A percentile compares a stretch with the other conserved stretches of the same genome.
phyloP scores from a whole-genome alignment of 345 rosid genomes.

The Syzygium oleosum region DNA sequence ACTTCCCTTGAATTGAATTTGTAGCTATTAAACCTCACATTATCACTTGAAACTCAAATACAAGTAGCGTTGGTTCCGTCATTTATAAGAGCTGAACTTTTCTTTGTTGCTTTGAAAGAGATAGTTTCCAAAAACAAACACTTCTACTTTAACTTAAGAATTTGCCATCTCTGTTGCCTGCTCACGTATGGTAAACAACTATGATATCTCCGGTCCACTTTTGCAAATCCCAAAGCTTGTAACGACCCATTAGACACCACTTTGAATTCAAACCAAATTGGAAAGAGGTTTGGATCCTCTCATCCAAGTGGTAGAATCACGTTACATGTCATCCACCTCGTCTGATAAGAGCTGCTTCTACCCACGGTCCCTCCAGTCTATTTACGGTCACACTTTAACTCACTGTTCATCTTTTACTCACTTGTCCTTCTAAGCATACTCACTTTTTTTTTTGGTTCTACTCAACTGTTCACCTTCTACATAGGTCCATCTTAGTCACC shows the following conservation, averaged over 20 bases:
- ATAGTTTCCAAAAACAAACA: not conserved
- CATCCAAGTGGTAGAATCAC: not conserved
- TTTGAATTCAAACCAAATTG: no score
- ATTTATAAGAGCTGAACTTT: not conserved
- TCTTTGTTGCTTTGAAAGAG: not conserved
- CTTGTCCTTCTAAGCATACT: not conserved
- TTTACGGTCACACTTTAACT: not conserved
- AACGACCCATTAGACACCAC: not conserved
- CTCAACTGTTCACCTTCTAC: no score
- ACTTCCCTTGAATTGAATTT: not conserved
- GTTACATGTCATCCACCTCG: not conserved
- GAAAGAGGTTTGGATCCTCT: no score
- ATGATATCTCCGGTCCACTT: not conserved
- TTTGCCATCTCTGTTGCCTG: not conserved
- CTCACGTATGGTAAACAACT: not conserved
- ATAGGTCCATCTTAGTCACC: no score
- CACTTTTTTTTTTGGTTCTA: no score
- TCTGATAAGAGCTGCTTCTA: not conserved
- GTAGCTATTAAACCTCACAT: not conserved
- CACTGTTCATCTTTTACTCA: not conserved
- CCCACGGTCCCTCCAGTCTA: not conserved
- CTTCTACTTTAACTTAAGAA: not conserved
- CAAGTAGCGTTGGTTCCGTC: not conserved
- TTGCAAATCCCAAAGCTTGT: not conserved
- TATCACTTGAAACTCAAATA: not conserved